A percentile compares a stretch with the other conserved stretches of the same genome.
Conservation (phyloP, 129 eudicot species). For the Helianthus annuus region DNA sequence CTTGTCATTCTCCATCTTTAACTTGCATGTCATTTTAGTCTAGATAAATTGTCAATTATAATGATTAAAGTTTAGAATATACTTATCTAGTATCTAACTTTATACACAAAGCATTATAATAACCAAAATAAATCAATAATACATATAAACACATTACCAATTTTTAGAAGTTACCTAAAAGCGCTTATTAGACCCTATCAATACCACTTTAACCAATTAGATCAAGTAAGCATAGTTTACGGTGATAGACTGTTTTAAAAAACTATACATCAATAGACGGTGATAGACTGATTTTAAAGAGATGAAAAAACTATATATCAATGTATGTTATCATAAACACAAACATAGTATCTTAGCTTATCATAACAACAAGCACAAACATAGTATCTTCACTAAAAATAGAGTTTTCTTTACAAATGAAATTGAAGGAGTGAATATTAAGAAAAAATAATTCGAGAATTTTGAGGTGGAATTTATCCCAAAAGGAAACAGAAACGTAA, state of each 20-base stretch:
- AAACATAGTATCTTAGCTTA: not conserved
- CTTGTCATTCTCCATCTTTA: not conserved
- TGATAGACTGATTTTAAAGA: too few relatives aligned
- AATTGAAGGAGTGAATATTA: not conserved
- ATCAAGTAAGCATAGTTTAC: too few relatives aligned
- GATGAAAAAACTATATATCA: not conserved
- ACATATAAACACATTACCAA: too few relatives aligned
- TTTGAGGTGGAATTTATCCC: not conserved
- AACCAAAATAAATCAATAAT: too few relatives aligned
- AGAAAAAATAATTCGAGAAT: not conserved
- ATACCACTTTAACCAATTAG: too few relatives aligned
- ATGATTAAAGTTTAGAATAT: not conserved
- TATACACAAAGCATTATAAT: too few relatives aligned
- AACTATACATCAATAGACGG: too few relatives aligned
- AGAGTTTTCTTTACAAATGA: not conserved
- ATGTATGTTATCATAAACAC: not conserved
- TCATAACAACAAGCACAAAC: not conserved
- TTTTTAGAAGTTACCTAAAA: too few relatives aligned
- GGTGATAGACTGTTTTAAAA: too few relatives aligned
- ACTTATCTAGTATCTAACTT: too few relatives aligned
- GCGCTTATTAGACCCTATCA: too few relatives aligned
- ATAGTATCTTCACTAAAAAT: not conserved
- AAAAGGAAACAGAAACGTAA: conserved; percentile 10
- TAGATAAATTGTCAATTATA: not conserved
- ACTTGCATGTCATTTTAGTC: not conserved